These are phyloP conservation scores for Chrysoporthe puriensis DNA, from an alignment of 2,329 filamentous ascomycete species.

Conservation along the genomic window DNA sequence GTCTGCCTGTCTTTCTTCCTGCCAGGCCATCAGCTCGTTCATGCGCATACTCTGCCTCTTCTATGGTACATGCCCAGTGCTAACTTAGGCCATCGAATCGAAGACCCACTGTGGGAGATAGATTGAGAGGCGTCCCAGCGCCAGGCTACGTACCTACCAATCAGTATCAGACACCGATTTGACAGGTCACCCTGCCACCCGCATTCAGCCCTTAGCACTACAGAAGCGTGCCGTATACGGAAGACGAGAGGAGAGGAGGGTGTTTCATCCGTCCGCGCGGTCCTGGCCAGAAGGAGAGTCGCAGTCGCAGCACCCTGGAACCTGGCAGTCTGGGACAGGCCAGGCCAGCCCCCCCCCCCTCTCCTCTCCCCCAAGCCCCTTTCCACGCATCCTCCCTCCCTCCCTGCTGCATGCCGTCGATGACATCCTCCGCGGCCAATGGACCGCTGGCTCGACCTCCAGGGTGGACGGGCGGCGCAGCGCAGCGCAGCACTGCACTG, in stretches of 20 bases:
- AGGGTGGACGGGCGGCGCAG: neutral
- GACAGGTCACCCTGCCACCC: conserved; percentile 8
- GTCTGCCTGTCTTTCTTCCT: neutral
- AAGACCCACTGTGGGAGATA: conserved; percentile 8
- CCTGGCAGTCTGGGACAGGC: conserved; percentile 2
- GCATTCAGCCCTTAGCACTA: neutral
- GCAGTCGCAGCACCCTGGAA: conserved; percentile 6
- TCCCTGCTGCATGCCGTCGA: conserved; percentile 9
- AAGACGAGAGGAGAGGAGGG: neutral
- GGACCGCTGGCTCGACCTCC: neutral
- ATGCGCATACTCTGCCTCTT: neutral
- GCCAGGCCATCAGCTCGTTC: neutral
- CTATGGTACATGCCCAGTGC: neutral
- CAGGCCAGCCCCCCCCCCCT: neutral
- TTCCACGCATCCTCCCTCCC: conserved; percentile 16
- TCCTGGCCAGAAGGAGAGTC: conserved; percentile 3
- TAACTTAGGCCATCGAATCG: neutral
- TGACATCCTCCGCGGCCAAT: conserved; percentile 8
- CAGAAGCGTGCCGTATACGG: neutral
- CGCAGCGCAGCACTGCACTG: neutral
- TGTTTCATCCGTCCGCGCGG: conserved; percentile 17
- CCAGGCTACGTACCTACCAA: neutral
- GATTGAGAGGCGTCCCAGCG: conserved; percentile 6
- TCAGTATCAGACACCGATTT: conserved; percentile 6
- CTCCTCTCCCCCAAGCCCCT: neutral